These are phyloP conservation scores for Penicillium sp. DNA, from an alignment of 2,329 filamentous ascomycete genomes.

Conservation along the genomic window DNA sequence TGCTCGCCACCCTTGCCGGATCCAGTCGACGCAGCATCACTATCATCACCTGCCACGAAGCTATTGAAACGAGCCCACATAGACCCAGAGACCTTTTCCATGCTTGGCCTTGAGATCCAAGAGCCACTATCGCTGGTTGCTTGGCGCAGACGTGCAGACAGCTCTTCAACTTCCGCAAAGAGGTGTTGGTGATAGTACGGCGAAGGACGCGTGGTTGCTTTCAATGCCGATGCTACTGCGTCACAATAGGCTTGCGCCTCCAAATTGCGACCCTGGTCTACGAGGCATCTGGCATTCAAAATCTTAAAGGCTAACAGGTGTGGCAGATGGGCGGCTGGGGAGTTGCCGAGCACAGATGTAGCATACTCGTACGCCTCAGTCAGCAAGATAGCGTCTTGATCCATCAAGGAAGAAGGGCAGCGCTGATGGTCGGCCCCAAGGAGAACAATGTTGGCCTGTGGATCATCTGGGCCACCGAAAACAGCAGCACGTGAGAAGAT, in stretches of 20 bases:
- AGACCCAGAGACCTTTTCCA: conserved; percentile 90
- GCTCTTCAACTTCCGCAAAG: conserved; percentile 74
- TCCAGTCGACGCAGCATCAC: conserved; percentile 60
- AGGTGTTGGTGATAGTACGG: conserved; percentile 79
- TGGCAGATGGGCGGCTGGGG: conserved; percentile 61
- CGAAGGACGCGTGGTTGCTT: conserved; percentile 76
- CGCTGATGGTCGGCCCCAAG: conserved; percentile 79
- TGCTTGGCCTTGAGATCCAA: conserved; percentile 92
- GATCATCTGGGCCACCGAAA: conserved; percentile 81
- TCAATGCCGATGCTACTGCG: conserved; percentile 70
- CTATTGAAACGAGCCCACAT: conserved; percentile 94
- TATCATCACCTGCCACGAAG: conserved; percentile 90
- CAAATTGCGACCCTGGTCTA: conserved; percentile 75
- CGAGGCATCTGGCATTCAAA: conserved; percentile 77
- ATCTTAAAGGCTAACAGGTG: conserved; percentile 91
- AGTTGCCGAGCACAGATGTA: conserved; percentile 64
- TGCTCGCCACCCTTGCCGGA: conserved; percentile 55
- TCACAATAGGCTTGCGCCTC: conserved; percentile 94
- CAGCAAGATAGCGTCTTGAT: conserved; percentile 84
- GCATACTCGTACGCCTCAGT: conserved; percentile 96
- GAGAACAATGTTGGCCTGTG: conserved; percentile 73
- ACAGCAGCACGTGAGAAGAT: conserved; percentile 74
- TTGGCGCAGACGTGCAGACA: conserved; percentile 78
- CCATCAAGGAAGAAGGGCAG: conserved; percentile 67
- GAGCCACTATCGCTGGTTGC: conserved; percentile 78